Evolutionary conservation across 352 stramenopile genomes (phyloP).

Genomic region (Phytopythium sindhum): DNA sequence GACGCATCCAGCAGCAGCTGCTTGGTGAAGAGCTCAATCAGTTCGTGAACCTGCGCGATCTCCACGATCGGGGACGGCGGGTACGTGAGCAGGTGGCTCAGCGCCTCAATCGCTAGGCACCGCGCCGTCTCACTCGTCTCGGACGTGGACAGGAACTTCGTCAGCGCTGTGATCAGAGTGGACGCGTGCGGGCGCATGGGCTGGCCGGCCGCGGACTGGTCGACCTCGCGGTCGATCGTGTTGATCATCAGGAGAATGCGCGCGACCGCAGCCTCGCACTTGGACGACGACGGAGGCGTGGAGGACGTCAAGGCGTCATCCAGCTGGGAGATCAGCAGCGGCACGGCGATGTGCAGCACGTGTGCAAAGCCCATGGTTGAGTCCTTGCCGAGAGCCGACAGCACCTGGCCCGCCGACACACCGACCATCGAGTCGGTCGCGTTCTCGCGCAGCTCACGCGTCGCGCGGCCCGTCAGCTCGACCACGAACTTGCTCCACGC

Average conservation of each 20-base stretch:
- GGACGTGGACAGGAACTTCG: constrained; percentile 40
- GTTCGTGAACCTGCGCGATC: constrained; percentile 46
- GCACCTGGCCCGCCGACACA: constrained; percentile 64
- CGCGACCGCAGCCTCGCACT: constrained; percentile 66
- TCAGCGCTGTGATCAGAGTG: constrained; percentile 54
- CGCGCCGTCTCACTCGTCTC: constrained; percentile 42
- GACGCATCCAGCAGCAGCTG: constrained; percentile 63
- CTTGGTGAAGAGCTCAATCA: constrained; percentile 76
- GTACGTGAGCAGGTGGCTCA: constrained; percentile 76
- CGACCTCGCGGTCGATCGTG: constrained; percentile 80
- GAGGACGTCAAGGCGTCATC: constrained; percentile 21
- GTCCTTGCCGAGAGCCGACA: constrained; percentile 65
- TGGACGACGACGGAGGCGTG: constrained; percentile 35
- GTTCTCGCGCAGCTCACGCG: constrained; percentile 60
- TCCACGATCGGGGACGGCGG: constrained; percentile 77
- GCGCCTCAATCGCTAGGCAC: constrained; percentile 56
- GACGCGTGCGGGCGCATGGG: constrained; percentile 70
- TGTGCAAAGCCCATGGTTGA: constrained; percentile 63
- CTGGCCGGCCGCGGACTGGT: constrained; percentile 65
- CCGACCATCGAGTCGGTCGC: constrained; percentile 81
- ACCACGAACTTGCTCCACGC: constrained; percentile 87
- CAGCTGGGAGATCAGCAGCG: constrained; percentile 66
- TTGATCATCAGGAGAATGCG: constrained; percentile 72
- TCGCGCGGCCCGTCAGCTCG: constrained; percentile 63
- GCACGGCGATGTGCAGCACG: constrained; percentile 62